Evolutionary conservation across 176 grass and related monocot genomes (phyloP).

Genomic region (Bolboschoenus planiculmis): DNA sequence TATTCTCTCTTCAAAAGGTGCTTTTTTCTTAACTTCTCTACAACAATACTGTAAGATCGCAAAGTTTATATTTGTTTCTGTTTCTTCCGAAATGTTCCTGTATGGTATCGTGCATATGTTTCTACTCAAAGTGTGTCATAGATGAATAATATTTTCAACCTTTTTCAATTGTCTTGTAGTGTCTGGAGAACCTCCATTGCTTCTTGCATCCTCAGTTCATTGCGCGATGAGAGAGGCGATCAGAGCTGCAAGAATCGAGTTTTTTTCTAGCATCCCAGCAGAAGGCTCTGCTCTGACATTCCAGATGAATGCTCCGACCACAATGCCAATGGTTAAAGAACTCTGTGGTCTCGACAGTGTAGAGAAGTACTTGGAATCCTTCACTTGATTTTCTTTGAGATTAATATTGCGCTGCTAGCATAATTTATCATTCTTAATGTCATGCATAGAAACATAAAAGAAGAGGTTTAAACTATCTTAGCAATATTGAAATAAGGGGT

Average conservation of each 20-base stretch:
- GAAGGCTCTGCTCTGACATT: conserved; percentile 18
- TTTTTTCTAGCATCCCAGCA: background rate
- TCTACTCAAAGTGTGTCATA: background rate
- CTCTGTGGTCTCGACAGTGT: conserved; percentile 60
- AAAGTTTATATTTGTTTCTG: background rate
- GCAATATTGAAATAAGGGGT: too few relatives aligned
- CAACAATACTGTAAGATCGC: background rate
- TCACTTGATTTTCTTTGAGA: conserved; percentile 26
- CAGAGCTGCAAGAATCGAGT: conserved; percentile 39
- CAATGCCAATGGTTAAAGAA: conserved; percentile 71
- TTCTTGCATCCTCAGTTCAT: conserved; percentile 64
- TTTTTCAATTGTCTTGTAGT: conserved; percentile 23
- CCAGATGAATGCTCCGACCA: conserved; percentile 55
- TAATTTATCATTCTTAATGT: too few relatives aligned
- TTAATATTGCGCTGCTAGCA: too few relatives aligned
- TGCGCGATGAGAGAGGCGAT: conserved; percentile 60
- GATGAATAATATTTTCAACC: background rate
- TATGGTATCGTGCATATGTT: background rate
- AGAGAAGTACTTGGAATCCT: conserved; percentile 46
- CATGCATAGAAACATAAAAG: too few relatives aligned
- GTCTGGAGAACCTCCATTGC: conserved; percentile 59
- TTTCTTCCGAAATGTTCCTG: background rate
- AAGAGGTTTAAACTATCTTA: too few relatives aligned
- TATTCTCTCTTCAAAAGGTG: conserved; percentile 74
- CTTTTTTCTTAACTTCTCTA: background rate